Conservation (phyloP, 441 rosid species). For the Erodium texanum region DNA sequence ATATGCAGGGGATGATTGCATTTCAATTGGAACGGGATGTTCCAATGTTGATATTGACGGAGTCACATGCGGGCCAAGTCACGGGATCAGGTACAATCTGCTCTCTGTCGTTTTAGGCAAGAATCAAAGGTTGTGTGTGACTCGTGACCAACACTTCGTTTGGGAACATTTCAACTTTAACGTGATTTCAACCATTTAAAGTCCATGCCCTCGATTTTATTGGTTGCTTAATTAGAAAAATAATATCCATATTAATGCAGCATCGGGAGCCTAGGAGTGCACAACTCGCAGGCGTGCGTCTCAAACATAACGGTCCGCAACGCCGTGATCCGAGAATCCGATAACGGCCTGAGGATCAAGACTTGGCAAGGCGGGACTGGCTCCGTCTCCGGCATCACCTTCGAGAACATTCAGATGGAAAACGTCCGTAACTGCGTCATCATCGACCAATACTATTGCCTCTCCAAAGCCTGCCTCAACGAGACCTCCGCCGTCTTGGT, state of each 20-base stretch:
- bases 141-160: no score
- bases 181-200: no score
- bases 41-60: constrained; percentile 67
- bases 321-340: constrained; percentile 60
- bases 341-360: constrained; percentile 81
- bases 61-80: constrained; percentile 95
- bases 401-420: constrained; percentile 85
- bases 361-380: constrained; percentile 98
- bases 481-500: constrained; percentile 82
- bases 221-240: no score
- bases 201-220: no score
- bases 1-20: constrained; percentile 76
- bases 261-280: constrained; percentile 90
- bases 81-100: constrained; percentile 89
- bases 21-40: constrained; percentile 87
- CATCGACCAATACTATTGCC: constrained; percentile 84
- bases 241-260: no score
- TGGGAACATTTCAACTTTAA: no score
- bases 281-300: constrained; percentile 87
- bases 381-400: constrained; percentile 52
- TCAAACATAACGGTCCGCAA: constrained; percentile 75
- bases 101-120: neutral
- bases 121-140: no score
- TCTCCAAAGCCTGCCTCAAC: constrained; percentile 53
- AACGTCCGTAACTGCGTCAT: constrained; percentile 80